phyloP scores from a whole-genome alignment of 2,329 filamentous ascomycete species.

The Claviceps spartinae region DNA sequence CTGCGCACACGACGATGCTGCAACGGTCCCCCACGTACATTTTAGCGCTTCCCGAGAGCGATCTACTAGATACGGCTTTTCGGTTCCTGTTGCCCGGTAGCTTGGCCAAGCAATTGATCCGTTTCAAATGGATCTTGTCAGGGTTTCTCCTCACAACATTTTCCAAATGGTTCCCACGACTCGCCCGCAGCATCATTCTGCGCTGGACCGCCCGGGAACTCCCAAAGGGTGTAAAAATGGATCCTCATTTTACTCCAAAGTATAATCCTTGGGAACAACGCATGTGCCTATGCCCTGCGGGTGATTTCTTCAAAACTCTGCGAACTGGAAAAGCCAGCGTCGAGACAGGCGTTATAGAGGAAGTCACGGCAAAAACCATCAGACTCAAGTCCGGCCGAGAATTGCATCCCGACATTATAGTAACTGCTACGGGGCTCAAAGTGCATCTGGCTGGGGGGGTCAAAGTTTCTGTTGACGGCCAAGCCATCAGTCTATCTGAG shows the following conservation, averaged over 20 bases:
- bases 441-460: slow-evolving; percentile 40
- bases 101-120: slow-evolving; percentile 31
- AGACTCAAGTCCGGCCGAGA: slow-evolving; percentile 28
- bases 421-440: slow-evolving; percentile 52
- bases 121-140: slow-evolving; percentile 32
- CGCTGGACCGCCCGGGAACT: slow-evolving; percentile 31
- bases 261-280: slow-evolving; percentile 60
- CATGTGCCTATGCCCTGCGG: slow-evolving; percentile 47
- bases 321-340: slow-evolving; percentile 25
- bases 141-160: slow-evolving; percentile 28
- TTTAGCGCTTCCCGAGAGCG: slow-evolving; percentile 32
- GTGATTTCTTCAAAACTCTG: slow-evolving; percentile 36
- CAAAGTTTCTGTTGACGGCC: slow-evolving; percentile 36
- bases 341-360: slow-evolving; percentile 34
- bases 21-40: slow-evolving; percentile 64
- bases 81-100: slow-evolving; percentile 29
- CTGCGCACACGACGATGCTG: slow-evolving; percentile 56
- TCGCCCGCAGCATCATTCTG: slow-evolving; percentile 33
- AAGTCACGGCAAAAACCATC: slow-evolving; percentile 31
- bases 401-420: slow-evolving; percentile 47
- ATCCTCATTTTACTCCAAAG: slow-evolving; percentile 46
- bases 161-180: slow-evolving; percentile 29
- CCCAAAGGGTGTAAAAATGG: slow-evolving; percentile 34
- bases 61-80: slow-evolving; percentile 19
- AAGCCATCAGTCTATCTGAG: slow-evolving; percentile 27